Evolutionary conservation across 345 rosid species (phyloP).

Genomic region (Bruguiera sexangula): DNA sequence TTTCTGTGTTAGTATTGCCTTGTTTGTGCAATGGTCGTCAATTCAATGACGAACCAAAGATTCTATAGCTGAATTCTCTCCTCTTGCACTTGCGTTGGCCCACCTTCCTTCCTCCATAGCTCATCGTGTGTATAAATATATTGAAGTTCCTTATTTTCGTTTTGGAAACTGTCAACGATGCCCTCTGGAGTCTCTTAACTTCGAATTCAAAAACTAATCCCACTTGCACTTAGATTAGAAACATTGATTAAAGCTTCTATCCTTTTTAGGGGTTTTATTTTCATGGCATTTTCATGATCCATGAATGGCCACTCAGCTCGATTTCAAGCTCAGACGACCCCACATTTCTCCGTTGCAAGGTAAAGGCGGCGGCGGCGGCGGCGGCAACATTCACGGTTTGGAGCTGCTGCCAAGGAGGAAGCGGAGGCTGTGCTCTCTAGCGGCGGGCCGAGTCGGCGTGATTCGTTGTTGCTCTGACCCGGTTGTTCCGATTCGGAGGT

Average conservation of each 20-base stretch:
- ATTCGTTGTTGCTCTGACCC: constrained; percentile 56
- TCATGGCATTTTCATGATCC: constrained; percentile 48
- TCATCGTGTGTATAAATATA: not conserved
- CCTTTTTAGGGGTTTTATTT: constrained; percentile 22
- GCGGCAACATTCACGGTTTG: constrained; percentile 20
- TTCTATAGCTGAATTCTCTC: too few species aligned
- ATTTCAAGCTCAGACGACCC: constrained; percentile 42
- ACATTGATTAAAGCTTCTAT: not conserved
- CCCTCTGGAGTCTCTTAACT: constrained; percentile 1
- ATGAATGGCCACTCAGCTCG: constrained; percentile 70
- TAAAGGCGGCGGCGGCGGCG: too few species aligned
- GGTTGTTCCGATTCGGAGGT: constrained; percentile 48
- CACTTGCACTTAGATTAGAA: not conserved
- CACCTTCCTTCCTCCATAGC: not conserved
- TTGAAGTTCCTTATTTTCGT: not conserved
- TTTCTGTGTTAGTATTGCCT: too few species aligned
- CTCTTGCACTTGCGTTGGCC: too few species aligned
- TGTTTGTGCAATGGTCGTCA: too few species aligned
- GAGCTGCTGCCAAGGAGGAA: constrained; percentile 28
- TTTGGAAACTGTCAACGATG: constrained; percentile 7
- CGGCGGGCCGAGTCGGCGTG: constrained; percentile 16
- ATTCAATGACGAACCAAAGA: too few species aligned
- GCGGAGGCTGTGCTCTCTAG: constrained; percentile 25
- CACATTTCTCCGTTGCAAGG: constrained; percentile 20
- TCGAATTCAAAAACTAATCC: not conserved